Evolutionary conservation across 306 rosid species (phyloP).

Genomic region (Casuarina equisetifolia): DNA sequence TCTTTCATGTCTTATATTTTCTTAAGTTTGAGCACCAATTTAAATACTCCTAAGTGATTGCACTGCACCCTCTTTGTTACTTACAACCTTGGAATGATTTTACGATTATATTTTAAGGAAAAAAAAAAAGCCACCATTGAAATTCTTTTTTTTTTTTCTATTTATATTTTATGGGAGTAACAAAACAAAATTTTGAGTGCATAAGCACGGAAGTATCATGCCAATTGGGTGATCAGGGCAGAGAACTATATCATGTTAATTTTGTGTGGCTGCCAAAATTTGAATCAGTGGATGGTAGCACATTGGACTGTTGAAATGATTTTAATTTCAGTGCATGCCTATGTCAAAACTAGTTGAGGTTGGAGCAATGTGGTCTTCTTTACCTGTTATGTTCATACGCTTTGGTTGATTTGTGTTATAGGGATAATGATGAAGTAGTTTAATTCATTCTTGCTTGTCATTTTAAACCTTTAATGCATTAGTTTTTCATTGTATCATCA

Average conservation of each 20-base stretch:
- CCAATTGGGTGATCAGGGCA: not conserved
- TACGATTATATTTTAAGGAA: not conserved
- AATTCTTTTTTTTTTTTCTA: not conserved
- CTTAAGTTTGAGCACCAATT: not conserved
- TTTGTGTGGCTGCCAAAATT: not conserved
- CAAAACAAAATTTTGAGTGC: not conserved
- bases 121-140: not conserved
- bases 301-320: not conserved
- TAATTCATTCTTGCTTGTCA: not conserved
- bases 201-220: not conserved
- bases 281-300: not conserved
- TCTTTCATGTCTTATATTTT: not conserved
- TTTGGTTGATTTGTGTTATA: not conserved
- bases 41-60: not conserved
- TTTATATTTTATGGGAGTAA: no score
- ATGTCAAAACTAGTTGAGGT: not conserved
- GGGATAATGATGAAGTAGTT: not conserved
- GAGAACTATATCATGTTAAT: not conserved
- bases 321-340: not conserved
- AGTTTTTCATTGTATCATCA: not conserved
- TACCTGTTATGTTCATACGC: not conserved
- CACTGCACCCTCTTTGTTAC: not conserved
- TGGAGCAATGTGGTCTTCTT: not conserved
- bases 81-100: not conserved
- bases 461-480: not conserved